These are phyloP conservation scores for Hibiscus trionum DNA, from an alignment of 345 rosid species.

Conservation along the genomic window DNA sequence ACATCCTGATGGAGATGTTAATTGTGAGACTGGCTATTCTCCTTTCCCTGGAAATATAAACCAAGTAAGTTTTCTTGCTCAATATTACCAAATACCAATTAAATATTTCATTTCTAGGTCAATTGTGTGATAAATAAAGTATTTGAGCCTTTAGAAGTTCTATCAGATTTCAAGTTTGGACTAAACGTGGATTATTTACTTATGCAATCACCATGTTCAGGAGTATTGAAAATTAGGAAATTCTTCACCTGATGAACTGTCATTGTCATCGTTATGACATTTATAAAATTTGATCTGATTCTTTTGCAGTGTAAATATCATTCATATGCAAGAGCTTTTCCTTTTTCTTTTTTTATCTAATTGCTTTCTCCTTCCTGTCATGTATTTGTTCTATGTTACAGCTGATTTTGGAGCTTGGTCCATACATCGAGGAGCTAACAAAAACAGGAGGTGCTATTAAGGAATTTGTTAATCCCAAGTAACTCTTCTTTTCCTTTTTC, in stretches of 20 bases:
- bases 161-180: background rate
- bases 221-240: background rate
- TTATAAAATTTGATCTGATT: background rate
- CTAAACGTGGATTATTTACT: background rate
- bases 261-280: background rate
- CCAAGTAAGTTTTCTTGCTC: slow-evolving; percentile 48
- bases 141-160: background rate
- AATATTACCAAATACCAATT: background rate
- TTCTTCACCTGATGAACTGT: background rate
- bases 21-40: slow-evolving; percentile 86
- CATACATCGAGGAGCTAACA: slow-evolving; percentile 77
- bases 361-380: background rate
- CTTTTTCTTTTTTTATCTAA: background rate
- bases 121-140: background rate
- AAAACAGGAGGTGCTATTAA: slow-evolving; percentile 90
- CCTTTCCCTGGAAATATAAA: slow-evolving; percentile 98
- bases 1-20: slow-evolving; percentile 83
- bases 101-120: background rate
- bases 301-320: slow-evolving; percentile 1
- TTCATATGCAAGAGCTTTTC: background rate
- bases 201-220: background rate
- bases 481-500: slow-evolving; percentile 22
- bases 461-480: slow-evolving; percentile 99
- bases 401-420: slow-evolving; percentile 80
- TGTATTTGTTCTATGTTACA: slow-evolving; percentile 20